phyloP scores from a whole-genome alignment of 1,139 yeast species.

The Meyerozyma guilliermondii region DNA sequence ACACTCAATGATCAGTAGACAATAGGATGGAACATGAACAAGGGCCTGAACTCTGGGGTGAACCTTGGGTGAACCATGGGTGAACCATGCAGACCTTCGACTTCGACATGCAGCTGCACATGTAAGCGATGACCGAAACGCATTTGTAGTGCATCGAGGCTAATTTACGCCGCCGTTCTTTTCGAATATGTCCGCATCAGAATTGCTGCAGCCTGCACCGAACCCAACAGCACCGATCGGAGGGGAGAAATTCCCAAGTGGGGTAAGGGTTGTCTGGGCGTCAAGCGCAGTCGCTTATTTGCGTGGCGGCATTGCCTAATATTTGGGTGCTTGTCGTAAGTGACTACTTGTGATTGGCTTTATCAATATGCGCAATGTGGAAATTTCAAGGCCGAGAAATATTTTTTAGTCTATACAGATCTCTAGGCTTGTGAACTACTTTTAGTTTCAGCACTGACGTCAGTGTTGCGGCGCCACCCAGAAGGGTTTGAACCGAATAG shows the following conservation, averaged over 20 bases:
- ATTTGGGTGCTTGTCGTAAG: no score
- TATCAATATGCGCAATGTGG: background rate
- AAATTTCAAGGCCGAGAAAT: background rate
- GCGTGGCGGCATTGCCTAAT: background rate
- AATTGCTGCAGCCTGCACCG: background rate
- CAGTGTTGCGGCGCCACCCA: background rate
- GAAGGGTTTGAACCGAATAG: background rate
- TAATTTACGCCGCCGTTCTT: background rate
- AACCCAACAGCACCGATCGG: constrained; percentile 1
- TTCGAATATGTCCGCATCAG: background rate
- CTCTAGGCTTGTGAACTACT: background rate
- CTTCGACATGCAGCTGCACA: constrained; percentile 1
- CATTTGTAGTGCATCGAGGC: background rate
- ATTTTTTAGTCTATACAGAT: background rate
- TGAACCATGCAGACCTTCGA: no score
- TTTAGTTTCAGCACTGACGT: background rate
- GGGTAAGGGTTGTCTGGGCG: background rate
- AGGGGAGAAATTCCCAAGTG: background rate
- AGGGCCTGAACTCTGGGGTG: no score
- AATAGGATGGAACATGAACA: no score
- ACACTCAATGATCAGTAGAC: no score
- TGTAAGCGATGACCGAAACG: background rate
- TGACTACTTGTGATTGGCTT: no score
- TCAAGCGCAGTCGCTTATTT: background rate
- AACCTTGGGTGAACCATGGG: no score